These are phyloP conservation scores for Alternaria burnsii DNA, from an alignment of 2,329 filamentous ascomycete genomes.

Conservation along the genomic window DNA sequence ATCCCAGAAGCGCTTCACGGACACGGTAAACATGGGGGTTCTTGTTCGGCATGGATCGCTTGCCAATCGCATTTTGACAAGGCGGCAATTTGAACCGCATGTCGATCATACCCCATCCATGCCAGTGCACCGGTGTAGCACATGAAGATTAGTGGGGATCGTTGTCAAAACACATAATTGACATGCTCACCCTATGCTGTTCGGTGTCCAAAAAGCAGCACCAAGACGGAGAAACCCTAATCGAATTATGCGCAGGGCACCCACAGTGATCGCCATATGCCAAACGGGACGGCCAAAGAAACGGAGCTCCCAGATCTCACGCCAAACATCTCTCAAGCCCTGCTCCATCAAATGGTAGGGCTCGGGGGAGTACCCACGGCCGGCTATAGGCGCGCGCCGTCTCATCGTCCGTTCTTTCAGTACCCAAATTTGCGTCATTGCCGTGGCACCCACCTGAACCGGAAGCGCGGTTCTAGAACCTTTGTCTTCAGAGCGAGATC, in stretches of 20 bases:
- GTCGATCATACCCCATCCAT: neutral
- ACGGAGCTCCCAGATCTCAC: neutral
- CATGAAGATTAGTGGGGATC: neutral
- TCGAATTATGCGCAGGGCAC: neutral
- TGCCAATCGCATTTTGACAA: neutral
- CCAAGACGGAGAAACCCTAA: neutral
- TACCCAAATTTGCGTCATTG: constrained; percentile 24
- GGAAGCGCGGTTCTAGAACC: constrained; percentile 31
- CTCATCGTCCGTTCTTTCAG: constrained; percentile 12
- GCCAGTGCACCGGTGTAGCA: neutral
- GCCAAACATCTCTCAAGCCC: constrained; percentile 2
- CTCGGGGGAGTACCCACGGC: constrained; percentile 23
- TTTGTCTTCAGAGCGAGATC: constrained; percentile 3
- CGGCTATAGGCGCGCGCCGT: constrained; percentile 12
- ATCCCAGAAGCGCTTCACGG: neutral
- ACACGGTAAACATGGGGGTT: neutral
- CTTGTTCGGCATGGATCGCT: constrained; percentile 1
- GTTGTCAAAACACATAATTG: neutral
- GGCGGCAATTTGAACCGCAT: neutral
- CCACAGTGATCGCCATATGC: constrained; percentile 10
- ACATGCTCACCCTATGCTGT: neutral
- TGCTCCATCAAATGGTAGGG: constrained; percentile 23
- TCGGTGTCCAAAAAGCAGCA: neutral
- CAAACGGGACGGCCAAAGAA: constrained; percentile 1
- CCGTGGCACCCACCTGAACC: constrained; percentile 6